Conservation (phyloP, 2,329 filamentous ascomycete species). For the Trichoderma sp. region DNA sequence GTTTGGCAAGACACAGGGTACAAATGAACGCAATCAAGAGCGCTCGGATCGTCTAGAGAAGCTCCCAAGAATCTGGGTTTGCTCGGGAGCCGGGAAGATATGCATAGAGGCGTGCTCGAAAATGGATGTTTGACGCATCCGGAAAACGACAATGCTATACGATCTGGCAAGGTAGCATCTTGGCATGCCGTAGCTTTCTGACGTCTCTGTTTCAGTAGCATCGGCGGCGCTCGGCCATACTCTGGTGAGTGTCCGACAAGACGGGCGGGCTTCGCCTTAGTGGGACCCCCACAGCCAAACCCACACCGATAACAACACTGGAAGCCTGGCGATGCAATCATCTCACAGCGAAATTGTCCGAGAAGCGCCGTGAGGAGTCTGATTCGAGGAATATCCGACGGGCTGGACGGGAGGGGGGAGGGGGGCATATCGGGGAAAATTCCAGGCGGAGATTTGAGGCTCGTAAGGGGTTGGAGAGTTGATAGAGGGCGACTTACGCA, state of each 20-base stretch:
- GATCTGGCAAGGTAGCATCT: slow-evolving; percentile 27
- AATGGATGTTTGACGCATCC: slow-evolving; percentile 19
- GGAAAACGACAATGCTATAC: slow-evolving; percentile 22
- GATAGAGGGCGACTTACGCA: slow-evolving; percentile 53
- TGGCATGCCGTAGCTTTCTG: slow-evolving; percentile 28
- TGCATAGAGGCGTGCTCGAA: not conserved
- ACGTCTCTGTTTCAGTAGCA: slow-evolving; percentile 40
- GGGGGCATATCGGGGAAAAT: slow-evolving; percentile 12
- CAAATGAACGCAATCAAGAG: slow-evolving; percentile 13
- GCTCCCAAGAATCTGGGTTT: slow-evolving; percentile 1
- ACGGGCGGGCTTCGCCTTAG: slow-evolving; percentile 38
- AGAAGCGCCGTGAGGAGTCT: slow-evolving; percentile 30
- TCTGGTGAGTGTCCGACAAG: slow-evolving; percentile 39
- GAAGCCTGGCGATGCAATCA: slow-evolving; percentile 30
- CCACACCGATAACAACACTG: slow-evolving; percentile 32
- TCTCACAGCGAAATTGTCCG: slow-evolving; percentile 35
- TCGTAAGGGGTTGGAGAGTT: not conserved
- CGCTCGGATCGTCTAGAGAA: slow-evolving; percentile 2
- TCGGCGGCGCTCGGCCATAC: slow-evolving; percentile 47
- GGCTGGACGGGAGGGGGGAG: slow-evolving; percentile 1
- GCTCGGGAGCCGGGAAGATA: slow-evolving; percentile 4
- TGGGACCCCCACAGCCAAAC: slow-evolving; percentile 40
- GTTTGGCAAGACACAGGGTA: not conserved
- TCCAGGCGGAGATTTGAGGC: slow-evolving; percentile 19
- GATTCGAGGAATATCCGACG: slow-evolving; percentile 28